Conservation (phyloP, 1,284 basidiomycete genomes). For the Sporisorium reilianum region DNA sequence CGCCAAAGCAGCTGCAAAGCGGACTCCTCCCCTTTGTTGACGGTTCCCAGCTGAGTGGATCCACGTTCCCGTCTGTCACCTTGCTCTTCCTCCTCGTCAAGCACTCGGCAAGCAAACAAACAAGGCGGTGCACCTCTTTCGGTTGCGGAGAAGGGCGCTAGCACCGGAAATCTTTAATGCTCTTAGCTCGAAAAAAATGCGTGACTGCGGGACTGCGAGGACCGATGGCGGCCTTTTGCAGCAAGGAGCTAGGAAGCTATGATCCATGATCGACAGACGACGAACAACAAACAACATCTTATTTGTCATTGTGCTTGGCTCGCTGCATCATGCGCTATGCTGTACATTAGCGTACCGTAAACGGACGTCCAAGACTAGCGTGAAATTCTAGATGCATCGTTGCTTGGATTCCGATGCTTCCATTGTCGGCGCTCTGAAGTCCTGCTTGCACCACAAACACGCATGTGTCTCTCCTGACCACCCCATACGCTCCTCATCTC, state of each 20-base stretch:
- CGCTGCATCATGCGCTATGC: not conserved
- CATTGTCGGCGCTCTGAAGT: not conserved
- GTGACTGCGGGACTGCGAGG: not conserved
- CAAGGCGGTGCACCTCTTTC: too few relatives aligned
- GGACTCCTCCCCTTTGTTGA: too few relatives aligned
- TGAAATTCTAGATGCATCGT: not conserved
- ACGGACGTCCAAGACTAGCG: slow-evolving; percentile 1
- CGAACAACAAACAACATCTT: too few relatives aligned
- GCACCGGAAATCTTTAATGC: too few relatives aligned
- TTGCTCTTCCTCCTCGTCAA: too few relatives aligned
- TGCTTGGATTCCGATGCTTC: not conserved
- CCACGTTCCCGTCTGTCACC: too few relatives aligned
- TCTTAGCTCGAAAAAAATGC: not conserved
- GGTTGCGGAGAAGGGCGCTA: too few relatives aligned
- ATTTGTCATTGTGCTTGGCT: not conserved
- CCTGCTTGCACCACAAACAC: not conserved
- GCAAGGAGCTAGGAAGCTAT: not conserved
- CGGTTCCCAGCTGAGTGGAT: too few relatives aligned
- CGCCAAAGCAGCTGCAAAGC: too few relatives aligned
- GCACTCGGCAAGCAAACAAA: too few relatives aligned
- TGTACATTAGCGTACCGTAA: not conserved
- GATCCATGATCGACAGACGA: not conserved
- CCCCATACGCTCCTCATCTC: not conserved
- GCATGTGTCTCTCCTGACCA: not conserved
- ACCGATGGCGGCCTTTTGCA: not conserved